Evolutionary conservation across 169 alveolate genomes (phyloP), one percentile per base, ranked within the genome.

Genomic region (Plasmodium knowlesi): DNA sequence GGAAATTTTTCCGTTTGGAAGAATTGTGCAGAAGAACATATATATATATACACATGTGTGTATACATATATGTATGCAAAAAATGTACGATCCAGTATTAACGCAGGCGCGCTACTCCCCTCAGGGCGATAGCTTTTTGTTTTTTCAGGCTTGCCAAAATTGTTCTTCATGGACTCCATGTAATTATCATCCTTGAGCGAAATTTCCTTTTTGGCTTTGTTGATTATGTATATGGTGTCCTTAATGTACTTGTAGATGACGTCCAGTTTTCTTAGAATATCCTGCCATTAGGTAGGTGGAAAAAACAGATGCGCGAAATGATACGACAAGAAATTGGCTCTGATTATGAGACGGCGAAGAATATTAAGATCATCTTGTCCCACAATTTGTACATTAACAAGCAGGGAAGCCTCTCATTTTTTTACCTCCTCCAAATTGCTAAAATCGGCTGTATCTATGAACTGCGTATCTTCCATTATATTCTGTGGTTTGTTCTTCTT

Each of bases 141-240:
- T 84, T 81, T 37, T 28, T 25, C 53, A 53, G 50, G 50, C 10
- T 70, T 70, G 25, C 93, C 85, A 16, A 86, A 74, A 78, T 86
- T 86, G 61, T 86, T 53, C 81, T 86, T 78, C 86, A 86, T 78
- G 14, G 81, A 22, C 39, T 86, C 85, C 85, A 86, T 61, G 1
- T 73, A 53, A 76, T 76, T 86, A 34, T 78, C 93, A 86, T 86
- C 93, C 71, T 86, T 86, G 46, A 86, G 71, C 32, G 86, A 78
- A 74, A 86, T 86, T 78, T 86, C 93, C 70, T 86, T 86, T 54
- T 86, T 86, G 30, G 93, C 93, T 32, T 86, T 86, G 71, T 86
- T 86, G 39, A 86, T 86, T 74, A 86, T 86, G 71, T 76, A 86
- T 54, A 86, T 74, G 8, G 93, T 86, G 67, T 86, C 93, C 67